phyloP scores from a whole-genome alignment of 1,284 basidiomycete species.

The Sphaerobolus stellatus region DNA sequence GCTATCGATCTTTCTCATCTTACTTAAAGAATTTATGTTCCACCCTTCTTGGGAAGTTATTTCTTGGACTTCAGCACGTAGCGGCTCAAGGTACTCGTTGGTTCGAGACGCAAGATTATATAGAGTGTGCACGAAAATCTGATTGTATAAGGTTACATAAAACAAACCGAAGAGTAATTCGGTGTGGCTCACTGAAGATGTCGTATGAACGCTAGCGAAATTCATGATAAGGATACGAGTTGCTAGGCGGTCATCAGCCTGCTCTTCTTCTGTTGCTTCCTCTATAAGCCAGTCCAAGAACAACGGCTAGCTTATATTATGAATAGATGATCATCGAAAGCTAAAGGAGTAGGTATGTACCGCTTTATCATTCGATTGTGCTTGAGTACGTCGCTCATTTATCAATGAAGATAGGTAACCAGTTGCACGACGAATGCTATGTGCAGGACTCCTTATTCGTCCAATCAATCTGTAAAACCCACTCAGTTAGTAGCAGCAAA shows the following conservation, averaged over 20 bases:
- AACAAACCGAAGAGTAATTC: background rate
- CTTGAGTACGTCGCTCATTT: conserved; percentile 22
- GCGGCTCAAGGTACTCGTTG: background rate
- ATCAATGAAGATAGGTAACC: background rate
- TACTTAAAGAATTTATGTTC: background rate
- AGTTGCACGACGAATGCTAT: too few species aligned
- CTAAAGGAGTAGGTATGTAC: too few species aligned
- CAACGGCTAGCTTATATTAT: too few species aligned
- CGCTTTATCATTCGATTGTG: too few species aligned
- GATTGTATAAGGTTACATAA: background rate
- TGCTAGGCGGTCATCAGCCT: background rate
- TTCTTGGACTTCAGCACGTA: background rate
- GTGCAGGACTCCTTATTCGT: too few species aligned
- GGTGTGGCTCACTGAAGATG: background rate
- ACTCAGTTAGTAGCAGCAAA: too few species aligned
- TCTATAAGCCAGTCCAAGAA: too few species aligned
- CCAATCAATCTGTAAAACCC: too few species aligned
- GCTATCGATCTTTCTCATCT: background rate
- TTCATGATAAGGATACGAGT: background rate
- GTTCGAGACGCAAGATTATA: background rate
- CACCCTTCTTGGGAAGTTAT: background rate
- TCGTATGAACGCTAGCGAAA: background rate
- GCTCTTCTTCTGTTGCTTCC: background rate
- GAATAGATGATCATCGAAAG: too few species aligned
- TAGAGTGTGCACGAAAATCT: background rate